A percentile compares a stretch with the other conserved stretches of the same genome.
phyloP scores from a whole-genome alignment of 192 early-diverging fungal species.

The Linnemannia schmuckeri region DNA sequence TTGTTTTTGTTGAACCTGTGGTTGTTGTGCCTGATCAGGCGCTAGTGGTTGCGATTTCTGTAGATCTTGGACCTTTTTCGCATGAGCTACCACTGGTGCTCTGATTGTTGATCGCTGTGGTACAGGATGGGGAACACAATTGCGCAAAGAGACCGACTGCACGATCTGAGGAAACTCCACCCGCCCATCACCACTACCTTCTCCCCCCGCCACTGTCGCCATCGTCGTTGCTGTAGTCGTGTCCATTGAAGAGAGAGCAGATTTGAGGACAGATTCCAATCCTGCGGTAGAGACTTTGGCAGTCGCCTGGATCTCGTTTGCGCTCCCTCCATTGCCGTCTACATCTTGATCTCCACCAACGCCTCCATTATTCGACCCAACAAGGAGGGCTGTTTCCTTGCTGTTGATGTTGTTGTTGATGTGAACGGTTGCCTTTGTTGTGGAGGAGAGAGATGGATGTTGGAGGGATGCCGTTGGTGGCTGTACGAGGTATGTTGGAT shows the following conservation, averaged over 20 bases:
- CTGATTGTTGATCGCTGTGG: background rate
- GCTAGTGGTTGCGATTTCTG: background rate
- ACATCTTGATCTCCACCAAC: background rate
- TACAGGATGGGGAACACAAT: background rate
- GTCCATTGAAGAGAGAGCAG: background rate
- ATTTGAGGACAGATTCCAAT: background rate
- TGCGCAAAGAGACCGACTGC: background rate
- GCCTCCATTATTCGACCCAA: background rate
- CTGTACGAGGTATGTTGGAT: background rate
- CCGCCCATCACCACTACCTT: background rate
- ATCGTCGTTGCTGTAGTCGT: background rate
- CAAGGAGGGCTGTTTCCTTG: background rate
- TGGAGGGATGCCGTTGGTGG: background rate
- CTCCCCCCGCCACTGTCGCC: background rate
- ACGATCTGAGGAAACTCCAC: background rate
- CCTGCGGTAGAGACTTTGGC: background rate
- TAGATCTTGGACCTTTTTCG: background rate
- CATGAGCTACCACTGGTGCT: background rate
- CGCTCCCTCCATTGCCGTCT: background rate
- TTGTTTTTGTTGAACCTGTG: constrained; percentile 10
- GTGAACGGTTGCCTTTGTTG: background rate
- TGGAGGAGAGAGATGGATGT: background rate
- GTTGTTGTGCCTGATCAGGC: background rate
- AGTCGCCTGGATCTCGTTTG: background rate
- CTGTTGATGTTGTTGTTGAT: background rate